Conservation (phyloP, 192 early-diverging fungal genomes). For the Blastocladiella britannica region DNA sequence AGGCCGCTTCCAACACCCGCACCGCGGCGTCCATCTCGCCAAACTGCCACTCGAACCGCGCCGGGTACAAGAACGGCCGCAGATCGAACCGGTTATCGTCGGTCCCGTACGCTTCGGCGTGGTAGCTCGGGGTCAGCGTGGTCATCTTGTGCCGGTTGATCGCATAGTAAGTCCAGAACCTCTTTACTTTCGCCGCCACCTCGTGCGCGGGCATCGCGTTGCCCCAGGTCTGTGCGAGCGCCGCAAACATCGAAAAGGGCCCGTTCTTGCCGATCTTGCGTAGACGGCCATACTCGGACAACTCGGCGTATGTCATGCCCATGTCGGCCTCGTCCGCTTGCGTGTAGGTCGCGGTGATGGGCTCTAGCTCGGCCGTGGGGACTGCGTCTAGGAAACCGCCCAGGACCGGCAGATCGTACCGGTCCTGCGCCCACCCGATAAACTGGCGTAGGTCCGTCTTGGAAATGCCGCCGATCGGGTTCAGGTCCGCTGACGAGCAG, state of each 20-base stretch:
- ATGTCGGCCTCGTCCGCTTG: conserved; percentile 92
- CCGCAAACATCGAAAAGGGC: conserved; percentile 84
- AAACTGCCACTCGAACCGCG: conserved; percentile 89
- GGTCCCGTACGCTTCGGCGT: conserved; percentile 83
- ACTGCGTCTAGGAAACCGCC: conserved; percentile 58
- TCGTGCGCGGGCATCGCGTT: conserved; percentile 19
- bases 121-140: conserved; percentile 82
- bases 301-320: conserved; percentile 94
- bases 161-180: conserved; percentile 87
- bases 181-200: conserved; percentile 82
- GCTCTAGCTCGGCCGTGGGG: conserved; percentile 92
- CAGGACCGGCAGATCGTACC: conserved; percentile 46
- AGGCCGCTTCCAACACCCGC: conserved; percentile 13
- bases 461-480: conserved; percentile 87
- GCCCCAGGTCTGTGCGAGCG: conserved; percentile 65
- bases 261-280: conserved; percentile 75
- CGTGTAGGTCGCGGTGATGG: conserved; percentile 54
- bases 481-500: conserved; percentile 88
- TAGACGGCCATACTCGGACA: conserved; percentile 72
- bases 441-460: conserved; percentile 73
- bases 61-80: conserved; percentile 86
- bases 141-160: conserved; percentile 99
- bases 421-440: conserved; percentile 42
- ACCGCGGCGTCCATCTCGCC: conserved; percentile 49
- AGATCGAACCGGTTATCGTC: conserved; percentile 97